phyloP scores from a whole-genome alignment of 2,329 filamentous ascomycete genomes.

The Biscogniauxia mediterranea region DNA sequence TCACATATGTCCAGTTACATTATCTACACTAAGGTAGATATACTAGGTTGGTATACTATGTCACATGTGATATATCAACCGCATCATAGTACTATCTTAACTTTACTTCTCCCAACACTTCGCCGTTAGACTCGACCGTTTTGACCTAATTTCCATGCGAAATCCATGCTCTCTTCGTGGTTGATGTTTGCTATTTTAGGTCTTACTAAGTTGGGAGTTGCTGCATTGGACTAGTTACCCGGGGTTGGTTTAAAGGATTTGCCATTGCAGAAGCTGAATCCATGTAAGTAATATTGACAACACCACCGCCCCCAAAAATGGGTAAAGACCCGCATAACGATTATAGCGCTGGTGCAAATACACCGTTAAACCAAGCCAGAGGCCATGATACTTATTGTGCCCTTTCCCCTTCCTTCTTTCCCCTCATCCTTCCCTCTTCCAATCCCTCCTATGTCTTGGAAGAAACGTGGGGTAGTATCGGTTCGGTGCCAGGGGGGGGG shows the following conservation, averaged over 20 bases:
- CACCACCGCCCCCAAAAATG: neutral
- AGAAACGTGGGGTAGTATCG: neutral
- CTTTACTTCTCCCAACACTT: too few relatives aligned
- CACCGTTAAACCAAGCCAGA: neutral
- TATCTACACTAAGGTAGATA: too few relatives aligned
- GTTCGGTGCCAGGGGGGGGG: neutral
- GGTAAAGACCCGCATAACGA: neutral
- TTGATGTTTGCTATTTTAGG: too few relatives aligned
- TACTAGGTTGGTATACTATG: too few relatives aligned
- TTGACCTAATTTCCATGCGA: too few relatives aligned
- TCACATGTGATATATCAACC: too few relatives aligned
- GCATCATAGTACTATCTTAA: too few relatives aligned
- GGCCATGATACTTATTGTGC: neutral
- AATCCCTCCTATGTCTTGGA: neutral
- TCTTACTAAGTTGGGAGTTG: too few relatives aligned
- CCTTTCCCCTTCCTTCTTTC: neutral
- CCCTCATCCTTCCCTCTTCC: neutral
- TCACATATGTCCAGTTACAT: neutral
- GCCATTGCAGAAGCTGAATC: neutral
- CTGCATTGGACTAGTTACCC: too few relatives aligned
- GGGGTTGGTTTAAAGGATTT: neutral
- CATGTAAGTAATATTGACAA: neutral
- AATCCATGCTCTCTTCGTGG: too few relatives aligned
- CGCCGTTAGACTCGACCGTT: too few relatives aligned
- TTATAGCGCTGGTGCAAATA: neutral